Evolutionary conservation across 352 stramenopile species (phyloP).

Genomic region (Phytophthora crassamura): DNA sequence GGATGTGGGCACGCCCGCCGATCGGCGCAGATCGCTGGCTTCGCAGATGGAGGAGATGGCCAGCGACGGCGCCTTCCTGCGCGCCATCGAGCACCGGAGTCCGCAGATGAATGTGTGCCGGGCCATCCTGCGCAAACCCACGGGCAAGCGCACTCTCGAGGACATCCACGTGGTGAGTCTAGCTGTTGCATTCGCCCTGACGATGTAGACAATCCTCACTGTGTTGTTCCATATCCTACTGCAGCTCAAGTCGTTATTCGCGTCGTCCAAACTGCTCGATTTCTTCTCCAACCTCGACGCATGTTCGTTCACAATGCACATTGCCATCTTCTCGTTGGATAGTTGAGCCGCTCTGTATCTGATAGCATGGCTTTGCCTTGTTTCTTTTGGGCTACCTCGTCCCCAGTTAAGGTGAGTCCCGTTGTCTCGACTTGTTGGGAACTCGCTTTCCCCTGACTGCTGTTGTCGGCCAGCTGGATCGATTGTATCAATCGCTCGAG

Average conservation of each 20-base stretch:
- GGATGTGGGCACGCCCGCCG: not conserved
- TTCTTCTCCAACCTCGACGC: conserved; percentile 85
- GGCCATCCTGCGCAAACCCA: conserved; percentile 57
- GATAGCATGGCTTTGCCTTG: too few relatives aligned
- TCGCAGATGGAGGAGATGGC: conserved; percentile 53
- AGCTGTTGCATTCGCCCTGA: not conserved
- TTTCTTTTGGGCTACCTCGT: not conserved
- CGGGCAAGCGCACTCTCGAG: conserved; percentile 67
- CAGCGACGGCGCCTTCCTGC: conserved; percentile 48
- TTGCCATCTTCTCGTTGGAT: too few relatives aligned
- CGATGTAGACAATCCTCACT: not conserved
- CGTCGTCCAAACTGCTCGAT: conserved; percentile 74
- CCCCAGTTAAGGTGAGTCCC: conserved; percentile 41
- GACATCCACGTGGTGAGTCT: conserved; percentile 70
- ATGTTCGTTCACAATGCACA: conserved; percentile 43
- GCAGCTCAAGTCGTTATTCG: conserved; percentile 83
- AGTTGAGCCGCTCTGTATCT: too few relatives aligned
- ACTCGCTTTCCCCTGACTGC: not conserved
- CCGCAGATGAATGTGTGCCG: conserved; percentile 61
- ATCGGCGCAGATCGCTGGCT: conserved; percentile 51
- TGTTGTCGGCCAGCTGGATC: conserved; percentile 57
- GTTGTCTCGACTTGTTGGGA: not conserved
- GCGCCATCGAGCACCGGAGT: conserved; percentile 51
- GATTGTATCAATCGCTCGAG: conserved; percentile 80
- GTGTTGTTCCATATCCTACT: not conserved